Evolutionary conservation across 257 asterid genomes (phyloP), one percentile per base, ranked within the genome.

Genomic region (Knoxia roxburghii): DNA sequence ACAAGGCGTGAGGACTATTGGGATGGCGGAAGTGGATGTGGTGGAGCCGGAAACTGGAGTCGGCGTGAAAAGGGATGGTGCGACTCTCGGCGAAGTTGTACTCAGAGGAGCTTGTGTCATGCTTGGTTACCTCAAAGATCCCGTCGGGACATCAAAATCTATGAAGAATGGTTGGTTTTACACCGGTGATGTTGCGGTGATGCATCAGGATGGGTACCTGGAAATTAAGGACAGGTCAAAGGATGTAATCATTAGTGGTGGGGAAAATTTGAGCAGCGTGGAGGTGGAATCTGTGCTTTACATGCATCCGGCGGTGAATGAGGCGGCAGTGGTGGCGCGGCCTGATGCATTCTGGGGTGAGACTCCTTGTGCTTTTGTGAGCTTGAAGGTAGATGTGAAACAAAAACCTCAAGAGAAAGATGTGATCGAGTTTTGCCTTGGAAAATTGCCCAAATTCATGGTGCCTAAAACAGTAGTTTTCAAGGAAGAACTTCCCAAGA

Each of bases 1-100:
- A 37, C 98, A 91, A 70, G 96, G 98, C 0, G 85, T 89, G 24
- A 63, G 85, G 70, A 81, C 85, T 0, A 50, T 74, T 27, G 92
- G 90, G 49, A 40, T 87, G 68, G 65, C 87, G 40, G 82, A 65
- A 68, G 84, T 73, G 9, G 88, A 87, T 65, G 98, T 91, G 71
- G 82, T 89, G 67, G 88, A 82, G 24, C 82, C 78, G 1, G 63
- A 54, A 3, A 74, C 75, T 0, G 95, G 95, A 0, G 53, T 27
- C 21, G 76, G 88, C 12, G 95, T 87, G 53, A 71, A 73, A 51
- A 74, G 80, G 1, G 71, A 64, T 14, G 76, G 76, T 0, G 0
- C 5, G 24, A 27, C 72, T 1, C 4, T 73, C 6, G 80, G 80
- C 0, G 80, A 76, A 50, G 55, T 76, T 12, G 76, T 76, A 1